phyloP scores from a whole-genome alignment of 208 protist species.

The Trypanosoma rangeli region DNA sequence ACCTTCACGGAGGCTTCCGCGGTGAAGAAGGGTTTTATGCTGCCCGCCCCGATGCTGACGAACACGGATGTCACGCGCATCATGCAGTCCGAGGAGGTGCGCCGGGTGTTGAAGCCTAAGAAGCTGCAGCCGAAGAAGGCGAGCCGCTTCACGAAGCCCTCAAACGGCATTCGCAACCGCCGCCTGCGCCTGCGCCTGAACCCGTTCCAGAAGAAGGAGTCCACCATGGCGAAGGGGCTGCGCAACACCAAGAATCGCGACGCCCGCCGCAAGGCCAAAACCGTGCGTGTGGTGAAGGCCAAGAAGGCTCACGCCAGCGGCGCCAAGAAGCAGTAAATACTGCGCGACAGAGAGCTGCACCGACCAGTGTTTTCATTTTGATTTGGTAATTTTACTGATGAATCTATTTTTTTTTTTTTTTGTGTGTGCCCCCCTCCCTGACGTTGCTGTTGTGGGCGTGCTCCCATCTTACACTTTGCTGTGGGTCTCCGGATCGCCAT shows the following conservation, averaged over 20 bases:
- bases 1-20: constrained; percentile 79
- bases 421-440: background rate
- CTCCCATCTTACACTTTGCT: too few relatives aligned
- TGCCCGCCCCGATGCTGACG: constrained; percentile 68
- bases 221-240: constrained; percentile 48
- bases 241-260: constrained; percentile 50
- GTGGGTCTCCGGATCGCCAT: too few relatives aligned
- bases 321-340: constrained; percentile 43
- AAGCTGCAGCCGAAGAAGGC: constrained; percentile 67
- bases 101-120: constrained; percentile 72
- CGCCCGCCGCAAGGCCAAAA: constrained; percentile 46
- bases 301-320: constrained; percentile 46
- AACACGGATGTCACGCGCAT: constrained; percentile 81
- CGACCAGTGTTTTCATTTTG: background rate
- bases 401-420: constrained; percentile 14
- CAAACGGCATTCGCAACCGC: constrained; percentile 79
- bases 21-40: constrained; percentile 88
- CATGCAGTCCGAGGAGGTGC: constrained; percentile 83
- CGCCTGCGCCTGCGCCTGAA: constrained; percentile 76
- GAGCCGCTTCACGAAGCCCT: constrained; percentile 50
- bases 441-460: background rate
- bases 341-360: constrained; percentile 8
- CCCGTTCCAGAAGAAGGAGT: constrained; percentile 71
- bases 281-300: constrained; percentile 40
- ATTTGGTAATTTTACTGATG: too few relatives aligned